Evolutionary conservation across 202 grass and related monocot species (phyloP).

Genomic region (Setaria italica): DNA sequence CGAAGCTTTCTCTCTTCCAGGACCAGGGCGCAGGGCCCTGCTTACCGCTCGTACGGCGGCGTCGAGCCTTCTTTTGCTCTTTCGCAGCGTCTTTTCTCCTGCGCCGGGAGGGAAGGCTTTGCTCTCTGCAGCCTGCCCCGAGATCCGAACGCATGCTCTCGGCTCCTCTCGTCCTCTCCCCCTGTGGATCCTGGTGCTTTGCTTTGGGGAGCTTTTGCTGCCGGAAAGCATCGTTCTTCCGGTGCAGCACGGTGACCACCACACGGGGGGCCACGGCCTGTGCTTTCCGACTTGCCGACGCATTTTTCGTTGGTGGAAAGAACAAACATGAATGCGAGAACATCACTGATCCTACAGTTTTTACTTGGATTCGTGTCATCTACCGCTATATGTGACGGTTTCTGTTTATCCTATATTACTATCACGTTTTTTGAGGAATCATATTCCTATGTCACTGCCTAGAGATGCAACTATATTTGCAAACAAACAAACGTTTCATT

Average conservation of each 20-base stretch:
- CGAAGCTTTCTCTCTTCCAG: slow-evolving; percentile 23
- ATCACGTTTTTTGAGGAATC: too few species aligned
- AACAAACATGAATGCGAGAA: not conserved
- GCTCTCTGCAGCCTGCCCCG: not conserved
- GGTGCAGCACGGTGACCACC: slow-evolving; percentile 3
- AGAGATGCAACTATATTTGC: not conserved
- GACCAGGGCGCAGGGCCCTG: slow-evolving; percentile 28
- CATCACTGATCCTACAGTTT: not conserved
- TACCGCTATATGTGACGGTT: too few species aligned
- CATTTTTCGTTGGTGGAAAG: not conserved
- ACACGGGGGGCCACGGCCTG: slow-evolving; percentile 12
- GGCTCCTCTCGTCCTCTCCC: not conserved
- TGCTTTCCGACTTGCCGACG: slow-evolving; percentile 2
- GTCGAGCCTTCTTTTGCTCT: slow-evolving; percentile 48
- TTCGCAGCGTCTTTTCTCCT: slow-evolving; percentile 39
- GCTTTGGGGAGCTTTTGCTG: slow-evolving; percentile 56
- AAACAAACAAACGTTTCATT: too few species aligned
- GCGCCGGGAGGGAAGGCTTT: slow-evolving; percentile 23
- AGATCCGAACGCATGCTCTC: slow-evolving; percentile 30
- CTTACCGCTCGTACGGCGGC: slow-evolving; percentile 26
- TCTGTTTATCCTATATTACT: too few species aligned
- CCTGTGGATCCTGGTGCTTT: slow-evolving; percentile 31
- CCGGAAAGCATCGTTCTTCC: slow-evolving; percentile 36
- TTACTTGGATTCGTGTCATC: too few species aligned
- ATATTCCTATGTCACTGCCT: not conserved